Evolutionary conservation across 371 early-diverging fungal genomes (phyloP).

Genomic region (Actinomucor elegans): DNA sequence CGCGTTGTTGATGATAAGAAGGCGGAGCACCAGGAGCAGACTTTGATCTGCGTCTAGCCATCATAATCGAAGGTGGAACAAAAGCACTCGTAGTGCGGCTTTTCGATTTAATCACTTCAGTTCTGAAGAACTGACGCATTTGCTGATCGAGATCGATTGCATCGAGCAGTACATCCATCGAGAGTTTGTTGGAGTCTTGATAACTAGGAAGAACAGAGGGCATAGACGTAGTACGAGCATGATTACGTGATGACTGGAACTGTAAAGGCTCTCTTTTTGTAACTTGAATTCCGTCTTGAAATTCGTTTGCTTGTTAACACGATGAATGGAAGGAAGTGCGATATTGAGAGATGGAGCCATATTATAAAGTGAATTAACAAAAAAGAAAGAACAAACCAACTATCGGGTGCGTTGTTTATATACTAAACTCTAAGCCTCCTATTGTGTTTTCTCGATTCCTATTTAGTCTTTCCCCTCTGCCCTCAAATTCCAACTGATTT

Average conservation of each 20-base stretch:
- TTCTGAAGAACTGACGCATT: constrained; percentile 40
- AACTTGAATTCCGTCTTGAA: neutral
- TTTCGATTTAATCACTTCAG: constrained; percentile 37
- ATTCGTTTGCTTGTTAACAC: constrained; percentile 3
- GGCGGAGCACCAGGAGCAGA: constrained; percentile 48
- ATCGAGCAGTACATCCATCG: constrained; percentile 39
- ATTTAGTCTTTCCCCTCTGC: constrained; percentile 10
- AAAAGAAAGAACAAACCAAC: constrained; percentile 11
- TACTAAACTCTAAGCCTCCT: neutral
- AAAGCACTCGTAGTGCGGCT: constrained; percentile 3
- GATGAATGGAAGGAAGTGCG: constrained; percentile 28
- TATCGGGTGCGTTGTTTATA: constrained; percentile 2
- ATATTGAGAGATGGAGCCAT: constrained; percentile 24
- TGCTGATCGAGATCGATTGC: constrained; percentile 50
- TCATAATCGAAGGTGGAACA: constrained; percentile 8
- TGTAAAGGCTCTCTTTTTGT: neutral
- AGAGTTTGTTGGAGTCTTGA: constrained; percentile 13
- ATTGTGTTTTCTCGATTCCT: neutral
- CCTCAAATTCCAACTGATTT: constrained; percentile 44
- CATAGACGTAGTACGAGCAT: constrained; percentile 37
- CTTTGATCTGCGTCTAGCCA: constrained; percentile 34
- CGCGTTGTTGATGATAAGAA: constrained; percentile 23
- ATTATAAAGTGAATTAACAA: neutral
- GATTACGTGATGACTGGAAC: constrained; percentile 15
- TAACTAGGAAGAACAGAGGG: constrained; percentile 40